Base-by-base conservation (phyloP, 2,329 filamentous ascomycete genomes). In the Fusarium burgessii region DNA sequence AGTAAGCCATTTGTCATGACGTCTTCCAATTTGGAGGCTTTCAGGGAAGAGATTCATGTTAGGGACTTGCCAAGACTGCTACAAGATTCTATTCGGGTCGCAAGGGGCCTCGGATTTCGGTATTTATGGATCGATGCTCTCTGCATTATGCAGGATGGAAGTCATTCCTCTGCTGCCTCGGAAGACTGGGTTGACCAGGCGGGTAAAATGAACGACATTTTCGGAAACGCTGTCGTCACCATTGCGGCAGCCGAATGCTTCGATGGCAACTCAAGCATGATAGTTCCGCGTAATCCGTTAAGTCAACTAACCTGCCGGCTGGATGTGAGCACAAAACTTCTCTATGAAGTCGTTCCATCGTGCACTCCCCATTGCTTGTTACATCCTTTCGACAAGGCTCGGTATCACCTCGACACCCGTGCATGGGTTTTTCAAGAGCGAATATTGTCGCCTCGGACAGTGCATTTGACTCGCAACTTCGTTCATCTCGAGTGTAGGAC, bases 171-270 rank as follows among this genome's bases (percentile, higher is more conserved):
- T 43, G n/a, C 15, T 29, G 50, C 50, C 4, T 54, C 36, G 4
- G 50, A 32, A 4, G 50, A 54, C 36, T 54, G 50, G 50, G 50
- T 54, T 32, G 50, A 54, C 17, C 50, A 54, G 17, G 50, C 50
- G 10, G 50, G 36, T 8, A 54, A 54, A 25, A 54, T 54, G 50
- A 54, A 54, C 15, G 50, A 54, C 15, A 54, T 54, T 9, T 54
- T 54, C 36, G 50, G 50, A 13, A 54, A 45, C 27, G 50, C 50
- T 14, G 25, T 29, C 15, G 50, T 54, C 8, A 54, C 50, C 36
- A 54, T 54, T 35, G 50, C 50, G 36, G 50, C 50, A 54, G 36
- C 50, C 25, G 50, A 54, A 45, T 54, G 36, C 36, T 54, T 54
- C 29, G 36, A 54, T 45, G 50, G 50, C 50, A 54, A 54, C 27